Evolutionary conservation across 1,284 basidiomycete species (phyloP), one percentile per base, ranked within the genome.

Genomic region (Mycosarcoma maydis): DNA sequence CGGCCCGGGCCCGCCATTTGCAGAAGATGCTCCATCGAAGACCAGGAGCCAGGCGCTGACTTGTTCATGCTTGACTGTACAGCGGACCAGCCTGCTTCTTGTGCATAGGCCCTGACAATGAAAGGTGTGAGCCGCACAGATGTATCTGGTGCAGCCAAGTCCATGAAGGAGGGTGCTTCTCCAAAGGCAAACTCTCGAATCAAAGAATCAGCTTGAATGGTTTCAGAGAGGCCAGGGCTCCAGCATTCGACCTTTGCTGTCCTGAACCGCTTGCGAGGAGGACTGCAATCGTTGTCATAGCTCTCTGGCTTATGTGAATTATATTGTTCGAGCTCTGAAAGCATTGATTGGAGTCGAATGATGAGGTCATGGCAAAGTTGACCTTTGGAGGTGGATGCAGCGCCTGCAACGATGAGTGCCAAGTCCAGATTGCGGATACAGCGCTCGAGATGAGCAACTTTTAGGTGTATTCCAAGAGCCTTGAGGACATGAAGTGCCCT

Each of bases 381-480:
- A 14, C 42, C 48, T n/a, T 50, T 54, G 27, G 34, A 26, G 5
- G 55, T 50, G 7, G 60, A 57, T 4, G 44, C 45, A 23, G 60
- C 88, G 1, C 93, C 94, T 8, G 92, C 90, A 39, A 95, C 85
- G 69, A 97, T 89, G 67, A 95, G 89, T 1, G 90, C 89, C 72
- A 85, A 85, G 77, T 98, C 94, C 26, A 97, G 83, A 13, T 85
- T 83, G 6, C 84, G 83, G 32, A 95, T 58, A 41, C 50, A 50
- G 2, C 20, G 38, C n/a, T 20, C 16, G 2, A 54, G 41, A n/a
- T 30, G 14, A n/a, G 19, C 19, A n/a, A 19, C 19, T 3, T 34
- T 10, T 2, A 11, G 13, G 2, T 11, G 2, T 6, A 13, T 7
- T 6, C 11, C 42, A 14, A 1, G 9, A 19, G 16, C 13, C 11